These are phyloP conservation scores for Pythium chondricola DNA, from an alignment of 352 stramenopile genomes.

Conservation along the genomic window DNA sequence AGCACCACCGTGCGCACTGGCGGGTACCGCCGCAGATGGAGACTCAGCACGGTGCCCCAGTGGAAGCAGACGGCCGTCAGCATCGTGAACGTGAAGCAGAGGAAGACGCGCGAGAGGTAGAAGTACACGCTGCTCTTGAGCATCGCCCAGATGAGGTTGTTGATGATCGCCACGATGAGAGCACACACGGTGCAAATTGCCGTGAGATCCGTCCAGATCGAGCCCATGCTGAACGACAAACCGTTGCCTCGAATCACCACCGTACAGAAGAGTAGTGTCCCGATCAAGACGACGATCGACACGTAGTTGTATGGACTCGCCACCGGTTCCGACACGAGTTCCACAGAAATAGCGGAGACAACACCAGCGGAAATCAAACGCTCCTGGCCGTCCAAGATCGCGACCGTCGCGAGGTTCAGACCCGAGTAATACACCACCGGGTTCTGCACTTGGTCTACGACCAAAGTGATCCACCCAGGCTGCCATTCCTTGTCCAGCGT, in stretches of 20 bases:
- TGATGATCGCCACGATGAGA: constrained; percentile 65
- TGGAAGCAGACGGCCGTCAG: constrained; percentile 84
- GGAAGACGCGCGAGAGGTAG: constrained; percentile 69
- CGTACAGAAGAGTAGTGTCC: constrained; percentile 74
- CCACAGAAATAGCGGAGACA: constrained; percentile 72
- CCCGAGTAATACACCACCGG: constrained; percentile 62
- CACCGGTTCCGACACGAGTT: constrained; percentile 47
- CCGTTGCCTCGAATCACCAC: constrained; percentile 81
- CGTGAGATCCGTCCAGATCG: constrained; percentile 84
- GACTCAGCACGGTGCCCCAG: constrained; percentile 79
- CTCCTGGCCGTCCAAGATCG: constrained; percentile 42
- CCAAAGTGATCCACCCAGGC: constrained; percentile 62
- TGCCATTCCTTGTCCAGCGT: constrained; percentile 41
- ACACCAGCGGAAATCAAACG: constrained; percentile 49
- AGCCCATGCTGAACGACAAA: constrained; percentile 74
- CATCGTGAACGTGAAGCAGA: constrained; percentile 89
- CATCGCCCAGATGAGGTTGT: constrained; percentile 84
- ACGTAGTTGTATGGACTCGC: constrained; percentile 87
- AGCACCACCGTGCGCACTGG: constrained; percentile 56
- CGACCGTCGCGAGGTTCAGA: constrained; percentile 51
- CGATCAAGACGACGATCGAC: constrained; percentile 79
- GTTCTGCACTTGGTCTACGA: constrained; percentile 68
- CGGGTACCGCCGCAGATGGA: constrained; percentile 67
- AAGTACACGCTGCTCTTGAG: constrained; percentile 65
- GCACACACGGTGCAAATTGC: constrained; percentile 78